Percentiles rank a stretch among this genome's conserved stretches.
These are phyloP conservation scores for Flagelloscypha sp. DNA, from an alignment of 768 basidiomycete species.

Conservation along the genomic window DNA sequence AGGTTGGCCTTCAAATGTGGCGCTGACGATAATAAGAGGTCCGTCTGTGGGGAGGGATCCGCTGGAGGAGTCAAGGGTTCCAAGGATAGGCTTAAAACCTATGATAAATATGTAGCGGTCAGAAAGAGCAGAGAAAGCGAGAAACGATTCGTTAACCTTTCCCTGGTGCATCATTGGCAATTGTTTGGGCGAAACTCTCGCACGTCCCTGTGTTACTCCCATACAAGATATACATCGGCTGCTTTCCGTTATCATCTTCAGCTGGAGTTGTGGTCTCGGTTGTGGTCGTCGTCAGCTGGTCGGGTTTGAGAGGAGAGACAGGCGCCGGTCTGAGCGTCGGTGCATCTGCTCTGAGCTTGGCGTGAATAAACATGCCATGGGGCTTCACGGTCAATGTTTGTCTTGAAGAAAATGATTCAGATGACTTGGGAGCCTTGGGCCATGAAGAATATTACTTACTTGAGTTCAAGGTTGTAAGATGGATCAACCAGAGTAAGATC, in stretches of 20 bases:
- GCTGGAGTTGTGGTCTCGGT: not conserved
- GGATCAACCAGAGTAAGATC: slow-evolving; percentile 36
- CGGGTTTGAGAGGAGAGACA: slow-evolving; percentile 10
- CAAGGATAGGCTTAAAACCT: slow-evolving; percentile 32
- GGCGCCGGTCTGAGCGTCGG: slow-evolving; percentile 11
- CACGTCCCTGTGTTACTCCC: slow-evolving; percentile 43
- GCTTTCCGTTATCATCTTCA: slow-evolving; percentile 6
- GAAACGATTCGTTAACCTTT: slow-evolving; percentile 22
- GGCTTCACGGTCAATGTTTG: slow-evolving; percentile 36
- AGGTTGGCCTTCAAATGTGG: slow-evolving; percentile 42
- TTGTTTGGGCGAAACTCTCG: slow-evolving; percentile 38
- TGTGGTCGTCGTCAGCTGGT: slow-evolving; percentile 4
- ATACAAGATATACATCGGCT: slow-evolving; percentile 31
- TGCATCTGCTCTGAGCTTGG: slow-evolving; percentile 22
- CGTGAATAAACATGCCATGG: slow-evolving; percentile 30
- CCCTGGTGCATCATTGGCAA: slow-evolving; percentile 28
- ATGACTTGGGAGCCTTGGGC: not conserved
- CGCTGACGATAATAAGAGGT: slow-evolving; percentile 36
- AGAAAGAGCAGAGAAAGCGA: not conserved
- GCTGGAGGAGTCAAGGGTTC: slow-evolving; percentile 31
- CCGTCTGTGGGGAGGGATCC: slow-evolving; percentile 32
- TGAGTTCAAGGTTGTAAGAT: slow-evolving; percentile 33
- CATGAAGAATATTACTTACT: slow-evolving; percentile 24
- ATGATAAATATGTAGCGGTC: not conserved
- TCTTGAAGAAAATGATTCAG: slow-evolving; percentile 6